These are phyloP conservation scores for Cryptococcus sp. DNA, from an alignment of 1,284 basidiomycete genomes.

Conservation along the genomic window DNA sequence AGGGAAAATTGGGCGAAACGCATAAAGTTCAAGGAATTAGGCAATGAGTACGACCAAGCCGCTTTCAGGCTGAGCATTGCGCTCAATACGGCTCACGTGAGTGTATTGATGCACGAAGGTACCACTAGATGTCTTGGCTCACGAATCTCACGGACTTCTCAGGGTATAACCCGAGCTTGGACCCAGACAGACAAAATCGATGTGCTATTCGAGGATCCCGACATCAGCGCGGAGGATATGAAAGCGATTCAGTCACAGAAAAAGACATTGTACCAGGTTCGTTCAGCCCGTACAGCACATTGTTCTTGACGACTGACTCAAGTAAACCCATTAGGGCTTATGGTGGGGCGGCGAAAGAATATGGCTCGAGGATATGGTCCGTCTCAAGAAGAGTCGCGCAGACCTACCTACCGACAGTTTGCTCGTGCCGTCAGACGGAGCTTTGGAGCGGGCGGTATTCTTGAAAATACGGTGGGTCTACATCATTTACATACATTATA, in stretches of 20 bases:
- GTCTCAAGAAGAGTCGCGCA: slow-evolving; percentile 55
- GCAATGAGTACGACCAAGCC: slow-evolving; percentile 28
- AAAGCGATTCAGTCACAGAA: slow-evolving; percentile 23
- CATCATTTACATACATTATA: too few species aligned
- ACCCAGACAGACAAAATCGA: slow-evolving; percentile 45
- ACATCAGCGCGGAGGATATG: slow-evolving; percentile 31
- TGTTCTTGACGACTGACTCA: background rate
- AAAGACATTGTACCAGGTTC: slow-evolving; percentile 36
- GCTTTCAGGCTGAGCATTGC: slow-evolving; percentile 36
- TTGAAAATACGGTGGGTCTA: slow-evolving; percentile 36
- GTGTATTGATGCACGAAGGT: slow-evolving; percentile 13
- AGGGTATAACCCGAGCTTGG: slow-evolving; percentile 39
- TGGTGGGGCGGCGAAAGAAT: slow-evolving; percentile 90
- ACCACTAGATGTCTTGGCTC: too few species aligned
- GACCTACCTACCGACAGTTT: slow-evolving; percentile 30
- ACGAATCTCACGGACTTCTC: background rate
- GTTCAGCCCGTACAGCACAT: background rate
- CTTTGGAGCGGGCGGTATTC: slow-evolving; percentile 29
- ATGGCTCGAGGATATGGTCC: slow-evolving; percentile 79
- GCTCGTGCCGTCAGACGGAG: slow-evolving; percentile 20
- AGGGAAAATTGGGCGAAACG: slow-evolving; percentile 31
- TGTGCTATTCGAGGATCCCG: slow-evolving; percentile 19
- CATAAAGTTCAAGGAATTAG: slow-evolving; percentile 33
- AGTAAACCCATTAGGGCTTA: slow-evolving; percentile 59
- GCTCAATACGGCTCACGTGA: slow-evolving; percentile 34